Percentiles rank a stretch among this genome's conserved stretches.
These are phyloP conservation scores for Juncus effusus DNA, from an alignment of 176 grass and related monocot species.

Conservation along the genomic window DNA sequence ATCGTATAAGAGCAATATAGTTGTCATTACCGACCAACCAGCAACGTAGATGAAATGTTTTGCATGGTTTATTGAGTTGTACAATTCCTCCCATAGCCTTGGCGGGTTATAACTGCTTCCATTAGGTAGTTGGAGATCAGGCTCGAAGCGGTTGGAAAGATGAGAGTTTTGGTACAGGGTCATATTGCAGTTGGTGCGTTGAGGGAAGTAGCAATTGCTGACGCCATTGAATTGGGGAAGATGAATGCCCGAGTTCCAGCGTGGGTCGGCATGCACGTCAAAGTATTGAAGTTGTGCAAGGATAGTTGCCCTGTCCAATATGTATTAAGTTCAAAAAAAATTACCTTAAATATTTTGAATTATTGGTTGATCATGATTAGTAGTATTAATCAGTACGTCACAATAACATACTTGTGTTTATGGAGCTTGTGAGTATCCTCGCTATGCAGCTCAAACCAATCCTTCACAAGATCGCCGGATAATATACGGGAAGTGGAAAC, in stretches of 20 bases:
- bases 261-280: constrained; percentile 38
- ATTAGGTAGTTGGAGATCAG: constrained; percentile 28
- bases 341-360: no score
- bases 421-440: constrained; percentile 36
- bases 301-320: constrained; percentile 34
- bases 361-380: no score
- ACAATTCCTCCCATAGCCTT: constrained; percentile 72
- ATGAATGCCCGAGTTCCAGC: constrained; percentile 48
- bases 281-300: constrained; percentile 36
- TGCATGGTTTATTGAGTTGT: constrained; percentile 51
- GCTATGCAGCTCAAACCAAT: constrained; percentile 43
- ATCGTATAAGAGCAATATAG: constrained; percentile 14
- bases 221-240: constrained; percentile 36
- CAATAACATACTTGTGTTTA: constrained; percentile 1
- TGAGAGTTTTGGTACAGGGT: constrained; percentile 85
- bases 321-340: no score
- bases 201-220: constrained; percentile 49
- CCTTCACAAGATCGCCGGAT: constrained; percentile 30
- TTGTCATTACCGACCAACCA: constrained; percentile 59
- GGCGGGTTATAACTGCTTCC: constrained; percentile 33
- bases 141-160: constrained; percentile 45
- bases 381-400: no score
- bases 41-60: constrained; percentile 66
- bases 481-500: constrained; percentile 37
- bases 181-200: constrained; percentile 43